Evolutionary conservation across 148 eudicot species (phyloP).

Genomic region (Vaccinium macrocarpon): DNA sequence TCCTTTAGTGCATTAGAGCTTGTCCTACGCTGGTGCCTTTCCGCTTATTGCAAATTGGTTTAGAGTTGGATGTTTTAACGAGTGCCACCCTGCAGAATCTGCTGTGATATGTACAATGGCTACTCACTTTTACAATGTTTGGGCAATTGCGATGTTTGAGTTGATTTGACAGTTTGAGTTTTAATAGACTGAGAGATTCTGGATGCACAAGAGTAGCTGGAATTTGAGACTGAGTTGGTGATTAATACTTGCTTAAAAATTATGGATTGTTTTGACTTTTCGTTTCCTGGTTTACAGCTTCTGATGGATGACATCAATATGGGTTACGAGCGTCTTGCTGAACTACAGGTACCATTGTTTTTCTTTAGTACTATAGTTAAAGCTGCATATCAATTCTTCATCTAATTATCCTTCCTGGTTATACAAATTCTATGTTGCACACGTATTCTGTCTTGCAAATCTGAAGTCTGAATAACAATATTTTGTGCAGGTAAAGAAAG

Average conservation of each 20-base stretch:
- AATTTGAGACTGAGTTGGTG: not conserved
- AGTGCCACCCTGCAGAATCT: not conserved
- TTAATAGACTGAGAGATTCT: too few relatives aligned
- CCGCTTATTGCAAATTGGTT: too few relatives aligned
- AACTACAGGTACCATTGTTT: constrained; percentile 60
- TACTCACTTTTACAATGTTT: not conserved
- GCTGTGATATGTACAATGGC: not conserved
- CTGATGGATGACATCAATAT: constrained; percentile 91
- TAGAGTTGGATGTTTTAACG: too few relatives aligned
- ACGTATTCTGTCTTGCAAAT: not conserved
- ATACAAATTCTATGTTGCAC: not conserved
- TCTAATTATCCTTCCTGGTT: not conserved
- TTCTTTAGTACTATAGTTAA: not conserved
- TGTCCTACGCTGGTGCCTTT: too few relatives aligned
- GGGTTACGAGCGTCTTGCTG: constrained; percentile 95
- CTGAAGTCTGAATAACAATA: not conserved
- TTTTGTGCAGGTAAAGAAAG: constrained; percentile 74
- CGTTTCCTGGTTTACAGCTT: constrained; percentile 43
- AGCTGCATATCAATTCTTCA: not conserved
- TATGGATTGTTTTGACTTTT: not conserved
- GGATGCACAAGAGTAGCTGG: not conserved
- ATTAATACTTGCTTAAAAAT: not conserved
- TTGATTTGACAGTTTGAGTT: not conserved
- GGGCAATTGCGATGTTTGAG: not conserved
- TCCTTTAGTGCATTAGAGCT: too few relatives aligned